Percentiles rank a stretch among this genome's conserved stretches.
Conservation (phyloP, 169 alveolate species). For the Eimeria sp. region DNA sequence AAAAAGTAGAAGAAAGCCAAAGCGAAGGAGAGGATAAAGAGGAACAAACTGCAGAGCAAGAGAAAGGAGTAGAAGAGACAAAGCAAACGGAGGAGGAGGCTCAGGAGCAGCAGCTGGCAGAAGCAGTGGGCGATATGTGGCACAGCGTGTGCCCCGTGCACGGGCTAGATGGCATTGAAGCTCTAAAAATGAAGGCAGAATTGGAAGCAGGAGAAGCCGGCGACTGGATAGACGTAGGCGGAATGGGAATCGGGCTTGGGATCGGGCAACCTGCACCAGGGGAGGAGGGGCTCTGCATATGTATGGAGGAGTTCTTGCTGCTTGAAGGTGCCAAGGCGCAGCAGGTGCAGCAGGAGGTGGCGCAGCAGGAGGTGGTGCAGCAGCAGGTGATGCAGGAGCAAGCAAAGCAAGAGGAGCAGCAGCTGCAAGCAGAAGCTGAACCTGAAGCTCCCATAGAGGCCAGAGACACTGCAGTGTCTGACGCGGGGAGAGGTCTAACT, state of each 20-base stretch:
- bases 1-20: neutral
- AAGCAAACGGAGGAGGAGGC: neutral
- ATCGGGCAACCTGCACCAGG: neutral
- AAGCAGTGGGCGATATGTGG: slow-evolving; percentile 9
- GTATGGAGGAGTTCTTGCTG: neutral
- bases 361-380: neutral
- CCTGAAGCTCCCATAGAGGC: neutral
- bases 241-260: neutral
- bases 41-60: neutral
- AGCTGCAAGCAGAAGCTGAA: neutral
- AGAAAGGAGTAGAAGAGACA: neutral
- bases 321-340: neutral
- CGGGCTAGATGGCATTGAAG: slow-evolving; percentile 11
- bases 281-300: neutral
- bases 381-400: neutral
- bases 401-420: neutral
- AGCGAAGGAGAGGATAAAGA: neutral
- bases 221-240: slow-evolving; percentile 28
- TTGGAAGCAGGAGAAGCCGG: neutral
- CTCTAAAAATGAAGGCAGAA: neutral
- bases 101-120: neutral
- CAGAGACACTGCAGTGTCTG: neutral
- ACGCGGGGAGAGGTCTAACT: neutral
- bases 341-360: too few relatives aligned
- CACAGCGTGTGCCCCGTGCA: slow-evolving; percentile 21